Evolutionary conservation across 306 rosid genomes (phyloP), one percentile per base, ranked within the genome.

Genomic region (Sicyos edulis): DNA sequence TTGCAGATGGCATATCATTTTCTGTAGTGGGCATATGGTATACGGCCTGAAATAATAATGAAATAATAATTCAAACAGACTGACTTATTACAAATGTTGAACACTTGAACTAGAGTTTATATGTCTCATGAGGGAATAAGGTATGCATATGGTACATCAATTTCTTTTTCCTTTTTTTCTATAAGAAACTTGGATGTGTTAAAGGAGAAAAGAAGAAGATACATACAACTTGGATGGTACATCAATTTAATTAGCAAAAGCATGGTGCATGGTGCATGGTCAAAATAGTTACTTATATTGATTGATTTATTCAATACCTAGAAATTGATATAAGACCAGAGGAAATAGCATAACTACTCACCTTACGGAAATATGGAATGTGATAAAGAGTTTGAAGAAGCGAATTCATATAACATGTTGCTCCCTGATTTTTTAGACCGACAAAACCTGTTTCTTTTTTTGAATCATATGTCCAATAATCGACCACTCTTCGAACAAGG

Each of bases 11-110:
- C 87, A 88, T 76, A 77, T 91, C 96, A 78, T 88, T 91, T 85
- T 91, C 96, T 49, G 95, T 91, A 51, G 96, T 91, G 21, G 96
- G 96, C 96, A 91, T 91, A 56, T 91, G 96, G 79, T 91, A 91
- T 72, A 91, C 96, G 69, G 96, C 96, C 96, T 91, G 92, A 78
- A 82, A 86, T 70, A 77, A 44, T 69, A 66, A 55, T 91, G 92
- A 78, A 82, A 86, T 70, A 77, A 44, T 69, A 66, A 55, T 80
- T 42, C 71, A 72, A 81, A 63, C 73, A 74, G 29, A 40, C 72
- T 68, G 58, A 69, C 10, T 69, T 62, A 29, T 62, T 26, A 6
- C 4, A 22, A 9, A 26, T 50, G 58, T 16, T 53, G 52, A 42
- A 42, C 10, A 42, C 37, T 3, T 32, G 37, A 49, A 26, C 5